Base-by-base conservation (phyloP, 1,284 basidiomycete genomes). In the Coniferiporia weirii region DNA sequence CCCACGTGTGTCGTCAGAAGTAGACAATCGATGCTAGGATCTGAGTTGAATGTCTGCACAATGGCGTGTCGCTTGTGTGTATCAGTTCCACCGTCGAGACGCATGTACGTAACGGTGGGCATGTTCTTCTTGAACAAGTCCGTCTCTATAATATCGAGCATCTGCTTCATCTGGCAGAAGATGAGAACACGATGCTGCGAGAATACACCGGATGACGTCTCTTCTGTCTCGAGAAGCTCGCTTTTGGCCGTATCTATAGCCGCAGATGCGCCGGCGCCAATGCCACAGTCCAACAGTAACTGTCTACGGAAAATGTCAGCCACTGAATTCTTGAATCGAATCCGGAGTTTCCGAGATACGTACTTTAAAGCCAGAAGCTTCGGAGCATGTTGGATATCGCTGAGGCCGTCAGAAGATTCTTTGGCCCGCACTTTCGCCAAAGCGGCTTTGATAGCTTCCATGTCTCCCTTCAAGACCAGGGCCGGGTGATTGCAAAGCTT, bases 131-230 rank as follows among this genome's bases (percentile, higher is more conserved):
- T 89, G 81, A 99, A 98, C 1, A 99, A 78, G 68, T 98, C 93
- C 12, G 79, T 85, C 75, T 99, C 95, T 69, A 99, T 97, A 69
- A 99, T 91, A 72, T 99, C 93, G 48, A 99, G 82, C 97, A 99
- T 99, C 70, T 95, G 92, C 71, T 97, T 97, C 83, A 98, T 92
- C 75, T 99, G 97, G 70, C 96, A 99, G 76, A 99, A 99, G 70
- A 99, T 96, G 64, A 99, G 83, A 51, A 98, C 95, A 38, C 97
- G 93, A 71, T 99, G 97, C 68, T 97, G 95, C 15, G 94, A 92
- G 67, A 95, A 90, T 36, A 80, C 76, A 9, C 81, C 81, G 35
- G 75, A 75, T 0, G 80, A 72, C 2, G 86, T 81, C 19, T 82
- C 71, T 47, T 83, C 76, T 0, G 79, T 74, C 62, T 90, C 85